Conservation (phyloP, 2,329 filamentous ascomycete species). For the Nakataea oryzae region DNA sequence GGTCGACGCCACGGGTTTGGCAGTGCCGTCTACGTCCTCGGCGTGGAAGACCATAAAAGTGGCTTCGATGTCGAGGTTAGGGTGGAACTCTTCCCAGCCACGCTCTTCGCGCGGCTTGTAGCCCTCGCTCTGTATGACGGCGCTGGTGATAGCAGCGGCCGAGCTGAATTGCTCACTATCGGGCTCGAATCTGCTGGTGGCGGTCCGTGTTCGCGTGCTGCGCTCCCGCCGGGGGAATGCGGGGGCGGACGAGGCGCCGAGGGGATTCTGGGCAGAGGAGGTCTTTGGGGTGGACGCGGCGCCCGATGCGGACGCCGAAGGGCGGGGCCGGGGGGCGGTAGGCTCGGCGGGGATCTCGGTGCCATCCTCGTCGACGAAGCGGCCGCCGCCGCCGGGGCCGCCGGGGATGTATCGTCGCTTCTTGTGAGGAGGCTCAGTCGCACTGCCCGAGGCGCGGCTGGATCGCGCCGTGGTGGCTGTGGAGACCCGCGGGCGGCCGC, state of each 20-base stretch:
- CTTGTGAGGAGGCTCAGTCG: slow-evolving; percentile 56
- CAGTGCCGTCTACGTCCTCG: slow-evolving; percentile 73
- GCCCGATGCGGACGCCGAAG: slow-evolving; percentile 21
- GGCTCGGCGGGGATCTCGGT: slow-evolving; percentile 45
- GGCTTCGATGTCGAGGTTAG: slow-evolving; percentile 81
- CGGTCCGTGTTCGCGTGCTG: slow-evolving; percentile 44
- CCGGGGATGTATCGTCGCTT: slow-evolving; percentile 74
- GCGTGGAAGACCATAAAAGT: slow-evolving; percentile 69
- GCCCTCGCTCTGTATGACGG: slow-evolving; percentile 82
- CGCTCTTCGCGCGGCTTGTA: slow-evolving; percentile 97
- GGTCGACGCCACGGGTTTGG: slow-evolving; percentile 30
- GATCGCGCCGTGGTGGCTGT: slow-evolving; percentile 18
- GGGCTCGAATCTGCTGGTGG: slow-evolving; percentile 36
- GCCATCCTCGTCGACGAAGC: slow-evolving; percentile 67
- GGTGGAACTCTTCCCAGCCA: slow-evolving; percentile 96
- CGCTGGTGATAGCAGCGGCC: slow-evolving; percentile 79
- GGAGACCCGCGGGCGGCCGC: slow-evolving; percentile 30
- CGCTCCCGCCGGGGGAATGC: slow-evolving; percentile 45
- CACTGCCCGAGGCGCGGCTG: slow-evolving; percentile 23
- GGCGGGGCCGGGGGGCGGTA: slow-evolving; percentile 39
- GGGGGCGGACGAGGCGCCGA: slow-evolving; percentile 31
- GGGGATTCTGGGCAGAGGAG: slow-evolving; percentile 9
- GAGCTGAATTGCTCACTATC: slow-evolving; percentile 69
- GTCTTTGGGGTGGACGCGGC: background rate
- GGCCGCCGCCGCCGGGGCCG: slow-evolving; percentile 73